Percentiles rank a stretch among this genome's conserved stretches.
These are phyloP conservation scores for Podospora sp. DNA, from an alignment of 495 filamentous ascomycete genomes.

Conservation along the genomic window DNA sequence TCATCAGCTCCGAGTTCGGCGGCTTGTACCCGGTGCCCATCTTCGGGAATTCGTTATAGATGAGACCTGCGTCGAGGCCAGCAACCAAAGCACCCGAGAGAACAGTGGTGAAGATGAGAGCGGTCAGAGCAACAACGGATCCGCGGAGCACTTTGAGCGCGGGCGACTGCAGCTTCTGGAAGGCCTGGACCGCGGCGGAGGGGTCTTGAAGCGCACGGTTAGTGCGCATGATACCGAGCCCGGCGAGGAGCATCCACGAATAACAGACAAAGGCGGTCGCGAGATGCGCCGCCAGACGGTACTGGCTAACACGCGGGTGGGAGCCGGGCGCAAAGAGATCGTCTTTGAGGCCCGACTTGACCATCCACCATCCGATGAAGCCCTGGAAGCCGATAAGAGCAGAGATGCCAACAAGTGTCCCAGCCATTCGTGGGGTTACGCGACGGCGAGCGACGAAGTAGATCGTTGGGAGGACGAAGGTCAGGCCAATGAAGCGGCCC, in stretches of 20 bases:
- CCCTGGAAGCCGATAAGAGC: slow-evolving; percentile 93
- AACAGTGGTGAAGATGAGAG: slow-evolving; percentile 82
- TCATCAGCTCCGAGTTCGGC: slow-evolving; percentile 78
- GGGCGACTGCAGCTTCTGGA: slow-evolving; percentile 64
- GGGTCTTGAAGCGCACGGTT: slow-evolving; percentile 68
- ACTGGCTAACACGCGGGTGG: slow-evolving; percentile 91
- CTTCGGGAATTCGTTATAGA: slow-evolving; percentile 97
- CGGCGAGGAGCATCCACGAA: slow-evolving; percentile 90
- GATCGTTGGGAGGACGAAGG: slow-evolving; percentile 81
- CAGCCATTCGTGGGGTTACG: slow-evolving; percentile 76
- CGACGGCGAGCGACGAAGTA: slow-evolving; percentile 85
- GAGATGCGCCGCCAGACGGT: slow-evolving; percentile 86
- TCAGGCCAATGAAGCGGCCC: slow-evolving; percentile 89
- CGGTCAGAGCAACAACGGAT: slow-evolving; percentile 69
- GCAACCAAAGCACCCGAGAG: slow-evolving; percentile 94
- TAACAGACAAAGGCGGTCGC: slow-evolving; percentile 90
- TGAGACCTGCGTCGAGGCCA: slow-evolving; percentile 90
- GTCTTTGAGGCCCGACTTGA: slow-evolving; percentile 91
- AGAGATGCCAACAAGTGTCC: slow-evolving; percentile 77
- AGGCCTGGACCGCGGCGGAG: slow-evolving; percentile 52
- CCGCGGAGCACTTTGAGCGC: slow-evolving; percentile 70
- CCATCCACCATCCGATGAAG: slow-evolving; percentile 99
- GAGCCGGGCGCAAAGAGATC: slow-evolving; percentile 89
- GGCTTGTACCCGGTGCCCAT: slow-evolving; percentile 87
- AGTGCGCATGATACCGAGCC: slow-evolving; percentile 78